Evolutionary conservation across 129 eudicot genomes (phyloP).

Genomic region (Ambrosia trifida): DNA sequence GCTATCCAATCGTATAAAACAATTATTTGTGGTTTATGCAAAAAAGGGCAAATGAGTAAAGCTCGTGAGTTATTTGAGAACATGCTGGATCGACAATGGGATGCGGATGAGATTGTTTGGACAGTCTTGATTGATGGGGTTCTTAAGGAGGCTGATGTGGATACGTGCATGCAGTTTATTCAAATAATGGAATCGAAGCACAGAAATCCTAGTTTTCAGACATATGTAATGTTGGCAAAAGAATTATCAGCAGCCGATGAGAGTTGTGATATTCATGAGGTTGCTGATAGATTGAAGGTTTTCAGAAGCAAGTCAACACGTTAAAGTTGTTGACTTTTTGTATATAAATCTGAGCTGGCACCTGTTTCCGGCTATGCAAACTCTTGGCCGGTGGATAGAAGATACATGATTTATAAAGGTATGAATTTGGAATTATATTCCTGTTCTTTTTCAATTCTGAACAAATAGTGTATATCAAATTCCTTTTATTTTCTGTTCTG

Average conservation of each 20-base stretch:
- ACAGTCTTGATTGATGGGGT: conserved; percentile 73
- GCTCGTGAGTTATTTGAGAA: conserved; percentile 52
- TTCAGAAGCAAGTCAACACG: conserved; percentile 21
- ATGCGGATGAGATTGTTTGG: conserved; percentile 84
- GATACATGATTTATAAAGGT: conserved; percentile 28
- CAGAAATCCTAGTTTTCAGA: conserved; percentile 42
- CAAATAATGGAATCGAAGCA: conserved; percentile 52
- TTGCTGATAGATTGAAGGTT: conserved; percentile 38
- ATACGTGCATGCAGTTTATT: conserved; percentile 55
- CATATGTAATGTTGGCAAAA: conserved; percentile 50
- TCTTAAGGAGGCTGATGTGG: conserved; percentile 59
- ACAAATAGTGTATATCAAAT: neutral
- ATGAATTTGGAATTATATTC: neutral
- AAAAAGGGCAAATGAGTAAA: conserved; percentile 37
- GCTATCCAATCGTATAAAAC: conserved; percentile 45
- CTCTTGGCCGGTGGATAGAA: conserved; percentile 30
- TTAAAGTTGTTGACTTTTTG: conserved; percentile 33
- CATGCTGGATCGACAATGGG: conserved; percentile 61
- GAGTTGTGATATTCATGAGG: conserved; percentile 37
- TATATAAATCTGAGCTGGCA: conserved; percentile 33
- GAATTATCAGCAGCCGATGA: conserved; percentile 51
- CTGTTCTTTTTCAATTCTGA: neutral
- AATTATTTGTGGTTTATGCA: conserved; percentile 62
- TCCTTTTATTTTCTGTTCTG: neutral
- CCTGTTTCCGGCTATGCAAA: conserved; percentile 19